phyloP scores from a whole-genome alignment of 2,329 filamentous ascomycete species.

The Corinectria fuckeliana region DNA sequence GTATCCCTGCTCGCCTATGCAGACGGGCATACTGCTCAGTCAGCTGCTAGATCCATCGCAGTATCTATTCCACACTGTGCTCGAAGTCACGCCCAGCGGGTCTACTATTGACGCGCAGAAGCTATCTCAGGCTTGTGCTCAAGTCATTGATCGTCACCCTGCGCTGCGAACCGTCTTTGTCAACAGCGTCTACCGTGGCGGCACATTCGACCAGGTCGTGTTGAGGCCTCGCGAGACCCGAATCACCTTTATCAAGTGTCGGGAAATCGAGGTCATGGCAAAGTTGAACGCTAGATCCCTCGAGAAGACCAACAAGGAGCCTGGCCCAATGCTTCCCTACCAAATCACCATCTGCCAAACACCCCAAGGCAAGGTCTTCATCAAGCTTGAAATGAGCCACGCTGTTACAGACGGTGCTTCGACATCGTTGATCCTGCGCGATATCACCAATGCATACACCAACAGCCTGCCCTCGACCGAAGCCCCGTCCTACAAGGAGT shows the following conservation, averaged over 20 bases:
- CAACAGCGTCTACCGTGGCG: conserved; percentile 30
- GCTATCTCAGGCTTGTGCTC: conserved; percentile 17
- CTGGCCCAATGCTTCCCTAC: conserved; percentile 26
- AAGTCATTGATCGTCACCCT: conserved; percentile 38
- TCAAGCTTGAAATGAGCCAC: conserved; percentile 45
- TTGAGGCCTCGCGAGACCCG: conserved; percentile 20
- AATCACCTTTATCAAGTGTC: conserved; percentile 19
- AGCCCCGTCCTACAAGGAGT: conserved; percentile 24
- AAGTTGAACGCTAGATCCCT: conserved; percentile 27
- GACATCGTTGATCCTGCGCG: conserved; percentile 36
- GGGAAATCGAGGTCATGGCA: conserved; percentile 35
- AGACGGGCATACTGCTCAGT: conserved; percentile 46
- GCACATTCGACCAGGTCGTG: conserved; percentile 42
- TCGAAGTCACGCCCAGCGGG: conserved; percentile 8
- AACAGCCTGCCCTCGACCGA: not conserved
- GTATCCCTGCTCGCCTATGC: conserved; percentile 48
- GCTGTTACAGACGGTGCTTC: conserved; percentile 45
- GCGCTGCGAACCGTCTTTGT: conserved; percentile 44
- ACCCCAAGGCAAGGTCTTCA: not conserved
- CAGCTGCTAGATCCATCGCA: conserved; percentile 32
- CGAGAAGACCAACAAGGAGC: conserved; percentile 18
- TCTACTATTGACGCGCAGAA: conserved; percentile 3
- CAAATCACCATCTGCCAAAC: conserved; percentile 35
- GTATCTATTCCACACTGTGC: conserved; percentile 28
- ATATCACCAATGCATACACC: conserved; percentile 40